Evolutionary conservation across 106 monocot genomes (phyloP).

Genomic region (Phalaenopsis aphrodite): DNA sequence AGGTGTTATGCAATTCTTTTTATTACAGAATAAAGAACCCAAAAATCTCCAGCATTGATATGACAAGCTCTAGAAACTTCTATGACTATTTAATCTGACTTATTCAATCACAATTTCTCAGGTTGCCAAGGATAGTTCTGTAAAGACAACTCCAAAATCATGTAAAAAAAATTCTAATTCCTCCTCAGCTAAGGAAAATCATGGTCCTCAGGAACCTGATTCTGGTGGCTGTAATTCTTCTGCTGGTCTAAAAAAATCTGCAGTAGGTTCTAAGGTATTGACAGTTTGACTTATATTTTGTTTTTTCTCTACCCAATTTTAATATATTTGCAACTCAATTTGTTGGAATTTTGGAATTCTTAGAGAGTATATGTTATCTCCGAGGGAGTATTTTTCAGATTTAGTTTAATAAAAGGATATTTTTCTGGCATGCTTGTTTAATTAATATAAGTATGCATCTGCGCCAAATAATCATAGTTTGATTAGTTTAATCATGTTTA

Average conservation of each 20-base stretch:
- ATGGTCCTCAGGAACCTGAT: slow-evolving; percentile 8
- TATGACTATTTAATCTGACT: not conserved
- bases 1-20: slow-evolving; percentile 7
- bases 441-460: not conserved
- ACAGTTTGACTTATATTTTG: not conserved
- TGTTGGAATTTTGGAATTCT: not conserved
- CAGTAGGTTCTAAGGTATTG: slow-evolving; percentile 20
- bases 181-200: slow-evolving; percentile 2
- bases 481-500: not conserved
- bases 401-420: not conserved
- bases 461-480: not conserved
- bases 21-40: not conserved
- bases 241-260: slow-evolving; percentile 13
- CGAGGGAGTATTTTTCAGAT: not conserved
- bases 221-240: slow-evolving; percentile 14
- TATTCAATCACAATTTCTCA: slow-evolving; percentile 2
- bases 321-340: not conserved
- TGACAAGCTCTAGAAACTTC: not conserved
- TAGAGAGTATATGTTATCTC: not conserved
- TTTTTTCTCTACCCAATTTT: not conserved
- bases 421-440: not conserved
- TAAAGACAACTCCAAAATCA: slow-evolving; percentile 1
- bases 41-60: slow-evolving; percentile 8
- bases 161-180: not conserved
- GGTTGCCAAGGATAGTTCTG: not conserved